Conservation (phyloP, 2,329 filamentous ascomycete genomes). For the Aspergillus brasiliensis region DNA sequence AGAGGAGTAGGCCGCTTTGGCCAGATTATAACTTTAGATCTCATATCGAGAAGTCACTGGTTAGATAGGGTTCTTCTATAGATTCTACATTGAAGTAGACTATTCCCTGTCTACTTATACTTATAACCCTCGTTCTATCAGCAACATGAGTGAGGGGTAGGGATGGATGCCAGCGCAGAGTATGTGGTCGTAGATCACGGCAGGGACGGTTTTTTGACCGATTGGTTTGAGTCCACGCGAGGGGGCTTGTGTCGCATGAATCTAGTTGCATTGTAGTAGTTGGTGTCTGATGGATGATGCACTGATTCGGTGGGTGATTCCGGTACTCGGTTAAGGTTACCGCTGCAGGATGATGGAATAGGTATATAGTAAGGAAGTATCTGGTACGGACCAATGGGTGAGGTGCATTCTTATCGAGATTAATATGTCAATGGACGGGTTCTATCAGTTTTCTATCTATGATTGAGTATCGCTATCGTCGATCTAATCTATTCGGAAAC, state of each 20-base stretch:
- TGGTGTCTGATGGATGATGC: neutral
- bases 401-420: neutral
- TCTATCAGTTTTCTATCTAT: neutral
- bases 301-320: neutral
- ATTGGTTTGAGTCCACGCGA: neutral
- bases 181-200: neutral
- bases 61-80: neutral
- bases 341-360: neutral
- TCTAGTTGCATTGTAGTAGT: neutral
- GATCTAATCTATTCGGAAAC: neutral
- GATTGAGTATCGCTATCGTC: neutral
- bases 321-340: slow-evolving; percentile 12
- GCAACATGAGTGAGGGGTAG: slow-evolving; percentile 1
- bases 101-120: neutral
- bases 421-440: neutral
- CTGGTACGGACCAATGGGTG: neutral
- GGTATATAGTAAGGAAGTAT: too few species aligned
- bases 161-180: neutral
- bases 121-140: neutral
- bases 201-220: neutral
- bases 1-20: slow-evolving; percentile 4
- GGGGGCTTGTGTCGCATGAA: neutral
- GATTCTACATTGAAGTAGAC: neutral
- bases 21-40: neutral
- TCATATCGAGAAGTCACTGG: neutral